Evolutionary conservation across 345 rosid genomes (phyloP).

Genomic region (Hibiscus syriacus): DNA sequence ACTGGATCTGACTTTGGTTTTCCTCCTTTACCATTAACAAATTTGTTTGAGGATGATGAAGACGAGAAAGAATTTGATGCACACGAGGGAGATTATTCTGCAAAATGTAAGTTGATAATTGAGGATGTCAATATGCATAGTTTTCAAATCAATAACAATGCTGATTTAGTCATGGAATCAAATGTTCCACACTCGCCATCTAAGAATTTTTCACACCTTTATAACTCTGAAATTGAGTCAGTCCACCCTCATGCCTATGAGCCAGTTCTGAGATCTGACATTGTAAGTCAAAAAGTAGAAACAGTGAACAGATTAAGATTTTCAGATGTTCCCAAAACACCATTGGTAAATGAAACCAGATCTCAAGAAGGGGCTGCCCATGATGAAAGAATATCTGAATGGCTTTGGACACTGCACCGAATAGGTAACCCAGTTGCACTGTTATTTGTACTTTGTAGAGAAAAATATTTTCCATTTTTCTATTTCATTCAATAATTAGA

Average conservation of each 20-base stretch:
- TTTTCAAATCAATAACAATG: slow-evolving; percentile 68
- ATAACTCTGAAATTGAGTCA: slow-evolving; percentile 52
- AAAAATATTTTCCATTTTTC: slow-evolving; percentile 6
- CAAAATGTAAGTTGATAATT: slow-evolving; percentile 27
- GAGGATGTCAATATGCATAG: slow-evolving; percentile 63
- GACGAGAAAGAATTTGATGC: slow-evolving; percentile 32
- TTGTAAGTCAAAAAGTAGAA: slow-evolving; percentile 25
- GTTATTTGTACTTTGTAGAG: neutral
- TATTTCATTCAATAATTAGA: neutral
- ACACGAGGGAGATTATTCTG: slow-evolving; percentile 30
- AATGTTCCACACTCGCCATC: slow-evolving; percentile 35
- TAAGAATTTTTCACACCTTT: slow-evolving; percentile 18
- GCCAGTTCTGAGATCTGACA: slow-evolving; percentile 28
- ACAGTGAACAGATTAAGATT: slow-evolving; percentile 45
- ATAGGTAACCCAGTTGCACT: slow-evolving; percentile 46
- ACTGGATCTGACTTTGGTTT: slow-evolving; percentile 45
- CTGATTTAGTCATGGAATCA: slow-evolving; percentile 67
- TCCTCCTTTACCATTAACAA: slow-evolving; percentile 63
- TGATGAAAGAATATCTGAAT: slow-evolving; percentile 69
- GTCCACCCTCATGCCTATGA: slow-evolving; percentile 31
- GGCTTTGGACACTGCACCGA: slow-evolving; percentile 91
- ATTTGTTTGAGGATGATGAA: slow-evolving; percentile 61
- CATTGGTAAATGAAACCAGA: slow-evolving; percentile 34
- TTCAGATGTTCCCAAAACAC: slow-evolving; percentile 47
- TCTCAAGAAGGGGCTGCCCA: slow-evolving; percentile 32